Conservation (phyloP, 495 filamentous ascomycete species). For the Clohesyomyces aquaticus region DNA sequence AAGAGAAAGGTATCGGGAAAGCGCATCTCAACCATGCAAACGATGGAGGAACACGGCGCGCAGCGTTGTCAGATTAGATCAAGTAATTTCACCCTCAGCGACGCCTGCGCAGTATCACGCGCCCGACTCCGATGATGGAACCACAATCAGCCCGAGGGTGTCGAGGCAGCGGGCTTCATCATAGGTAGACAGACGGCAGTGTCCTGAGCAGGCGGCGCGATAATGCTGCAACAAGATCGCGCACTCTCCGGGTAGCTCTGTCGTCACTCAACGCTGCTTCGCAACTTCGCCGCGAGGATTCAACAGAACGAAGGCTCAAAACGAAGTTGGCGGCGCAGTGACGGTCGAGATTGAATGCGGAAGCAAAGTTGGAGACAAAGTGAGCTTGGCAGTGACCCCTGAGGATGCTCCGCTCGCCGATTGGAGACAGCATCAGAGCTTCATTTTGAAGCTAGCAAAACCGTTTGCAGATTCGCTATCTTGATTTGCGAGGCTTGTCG, state of each 20-base stretch:
- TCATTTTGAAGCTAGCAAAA: no score
- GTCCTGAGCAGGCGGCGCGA: slow-evolving; percentile 24
- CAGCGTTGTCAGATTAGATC: slow-evolving; percentile 48
- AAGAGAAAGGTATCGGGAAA: neutral
- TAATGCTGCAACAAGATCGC: slow-evolving; percentile 4
- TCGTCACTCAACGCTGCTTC: slow-evolving; percentile 41
- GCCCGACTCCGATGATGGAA: slow-evolving; percentile 27
- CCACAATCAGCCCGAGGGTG: slow-evolving; percentile 17
- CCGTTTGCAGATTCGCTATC: no score
- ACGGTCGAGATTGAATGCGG: neutral
- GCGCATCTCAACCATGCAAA: neutral
- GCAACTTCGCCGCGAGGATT: slow-evolving; percentile 1
- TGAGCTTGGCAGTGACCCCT: no score
- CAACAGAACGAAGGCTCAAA: neutral
- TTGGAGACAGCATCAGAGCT: no score
- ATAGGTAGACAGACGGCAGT: slow-evolving; percentile 15
- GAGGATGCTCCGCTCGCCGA: no score
- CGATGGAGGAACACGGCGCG: neutral
- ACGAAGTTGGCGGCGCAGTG: slow-evolving; percentile 2
- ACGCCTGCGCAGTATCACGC: slow-evolving; percentile 20
- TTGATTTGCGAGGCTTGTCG: no score
- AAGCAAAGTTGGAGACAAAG: no score
- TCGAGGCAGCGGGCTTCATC: slow-evolving; percentile 36
- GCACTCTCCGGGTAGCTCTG: slow-evolving; percentile 31
- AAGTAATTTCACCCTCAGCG: slow-evolving; percentile 44